These are phyloP conservation scores for Letharia lupina DNA, from an alignment of 495 filamentous ascomycete genomes.

Conservation along the genomic window DNA sequence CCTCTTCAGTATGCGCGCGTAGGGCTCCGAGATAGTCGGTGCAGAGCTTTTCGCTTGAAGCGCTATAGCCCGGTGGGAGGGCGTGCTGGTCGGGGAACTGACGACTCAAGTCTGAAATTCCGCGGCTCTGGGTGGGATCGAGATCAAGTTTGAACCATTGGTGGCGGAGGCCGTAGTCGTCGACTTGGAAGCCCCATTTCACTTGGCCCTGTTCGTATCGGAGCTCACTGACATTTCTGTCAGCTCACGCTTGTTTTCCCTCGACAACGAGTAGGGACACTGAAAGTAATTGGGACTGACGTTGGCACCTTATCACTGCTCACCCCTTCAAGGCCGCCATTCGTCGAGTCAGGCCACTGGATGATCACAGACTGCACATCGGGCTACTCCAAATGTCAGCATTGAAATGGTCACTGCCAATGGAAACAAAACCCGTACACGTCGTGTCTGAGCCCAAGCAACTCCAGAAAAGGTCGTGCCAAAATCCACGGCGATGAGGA, in stretches of 20 bases:
- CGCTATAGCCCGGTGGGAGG: slow-evolving; percentile 37
- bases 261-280: background rate
- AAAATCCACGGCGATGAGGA: slow-evolving; percentile 26
- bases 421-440: slow-evolving; percentile 18
- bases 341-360: slow-evolving; percentile 27
- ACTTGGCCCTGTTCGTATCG: slow-evolving; percentile 32
- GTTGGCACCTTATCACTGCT: slow-evolving; percentile 37
- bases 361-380: slow-evolving; percentile 26
- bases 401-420: background rate
- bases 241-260: background rate
- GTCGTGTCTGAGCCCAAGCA: slow-evolving; percentile 39
- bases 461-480: slow-evolving; percentile 45
- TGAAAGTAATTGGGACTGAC: slow-evolving; percentile 16
- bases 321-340: slow-evolving; percentile 28
- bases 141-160: slow-evolving; percentile 50
- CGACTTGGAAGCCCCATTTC: slow-evolving; percentile 47
- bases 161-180: slow-evolving; percentile 32
- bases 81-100: slow-evolving; percentile 20
- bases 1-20: slow-evolving; percentile 25
- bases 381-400: slow-evolving; percentile 20
- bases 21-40: slow-evolving; percentile 56
- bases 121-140: slow-evolving; percentile 23
- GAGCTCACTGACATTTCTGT: slow-evolving; percentile 23
- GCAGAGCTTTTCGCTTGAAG: slow-evolving; percentile 55
- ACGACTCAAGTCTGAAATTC: slow-evolving; percentile 20